A percentile compares a stretch with the other conserved stretches of the same genome.
Conservation (phyloP, 2,329 filamentous ascomycete species). For the Colletotrichum tamarilloi region DNA sequence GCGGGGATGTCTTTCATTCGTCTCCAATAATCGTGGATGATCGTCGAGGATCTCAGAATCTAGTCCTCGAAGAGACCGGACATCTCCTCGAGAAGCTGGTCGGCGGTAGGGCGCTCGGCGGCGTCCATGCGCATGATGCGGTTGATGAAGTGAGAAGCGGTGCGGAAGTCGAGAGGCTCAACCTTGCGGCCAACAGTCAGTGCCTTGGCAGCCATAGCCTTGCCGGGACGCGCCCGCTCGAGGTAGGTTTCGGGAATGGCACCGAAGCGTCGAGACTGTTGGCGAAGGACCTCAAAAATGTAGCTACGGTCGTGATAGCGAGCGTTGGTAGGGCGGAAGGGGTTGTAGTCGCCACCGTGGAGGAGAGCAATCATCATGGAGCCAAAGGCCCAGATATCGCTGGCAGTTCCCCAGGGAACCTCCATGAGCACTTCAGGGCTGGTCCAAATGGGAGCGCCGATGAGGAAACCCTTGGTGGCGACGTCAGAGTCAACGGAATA, state of each 20-base stretch:
- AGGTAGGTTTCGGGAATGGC: slow-evolving; percentile 31
- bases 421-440: slow-evolving; percentile 33
- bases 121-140: slow-evolving; percentile 35
- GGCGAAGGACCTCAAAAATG: slow-evolving; percentile 33
- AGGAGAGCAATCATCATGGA: slow-evolving; percentile 61
- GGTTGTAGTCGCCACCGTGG: slow-evolving; percentile 34
- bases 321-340: slow-evolving; percentile 30
- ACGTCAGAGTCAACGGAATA: slow-evolving; percentile 32
- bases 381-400: slow-evolving; percentile 88
- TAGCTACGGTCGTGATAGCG: slow-evolving; percentile 33
- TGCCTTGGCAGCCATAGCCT: slow-evolving; percentile 32
- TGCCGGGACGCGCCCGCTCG: slow-evolving; percentile 28
- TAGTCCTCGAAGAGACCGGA: slow-evolving; percentile 30
- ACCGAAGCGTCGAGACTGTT: slow-evolving; percentile 31
- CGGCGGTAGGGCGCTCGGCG: slow-evolving; percentile 29
- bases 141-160: slow-evolving; percentile 31
- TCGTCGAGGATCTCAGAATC: not conserved
- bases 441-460: slow-evolving; percentile 33
- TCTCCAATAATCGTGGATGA: not conserved
- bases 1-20: not conserved
- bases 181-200: slow-evolving; percentile 28
- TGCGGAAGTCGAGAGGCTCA: slow-evolving; percentile 30
- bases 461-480: slow-evolving; percentile 28
- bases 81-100: slow-evolving; percentile 34
- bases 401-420: slow-evolving; percentile 65